Base-by-base conservation (phyloP, 2,329 filamentous ascomycete species). In the Aureobasidium sp. region DNA sequence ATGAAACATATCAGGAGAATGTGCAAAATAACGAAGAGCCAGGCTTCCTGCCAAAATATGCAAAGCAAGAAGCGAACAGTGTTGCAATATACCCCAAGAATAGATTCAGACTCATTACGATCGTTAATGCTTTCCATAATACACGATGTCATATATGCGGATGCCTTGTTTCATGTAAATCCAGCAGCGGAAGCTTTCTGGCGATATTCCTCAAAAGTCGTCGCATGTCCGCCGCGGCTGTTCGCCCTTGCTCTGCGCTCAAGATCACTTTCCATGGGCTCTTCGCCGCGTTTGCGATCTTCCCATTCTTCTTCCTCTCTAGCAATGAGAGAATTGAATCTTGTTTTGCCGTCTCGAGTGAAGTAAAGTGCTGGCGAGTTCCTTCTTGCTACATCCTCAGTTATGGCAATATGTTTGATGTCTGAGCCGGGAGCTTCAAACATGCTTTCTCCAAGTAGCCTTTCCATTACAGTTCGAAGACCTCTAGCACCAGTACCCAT, bases 401-500 rank as follows among this genome's bases (percentile, higher is more conserved):
- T 80, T 56, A 81, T 69, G 27, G 80, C 72, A 10, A 80, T 74
- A 62, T 78, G 75, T 65, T 77, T 78, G 37, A 77, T 73, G 6
- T 71, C 73, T 26, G 72, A 75, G 3, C 78, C 78, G 13, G 79
- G 79, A 29, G 76, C 73, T 62, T 80, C 78, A 64, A 78, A 81
- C 74, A 80, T 80, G 53, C 70, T 68, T 64, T 79, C 72, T 55
- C 73, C 72, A 5, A 81, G 72, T 47, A 81, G 64, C 23, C 78
- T 70, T 64, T 81, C 79, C 65, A 80, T 73, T 15, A 81, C 78
- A 2, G 78, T 79, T 2, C 77, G 74, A 20, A 81, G 67, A 2
- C 76, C 79, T 32, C 79, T 72, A 1, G 79, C 79, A 3, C 94
- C 94, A 0, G 93, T 97, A 1, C 84, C 85, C 81, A 87, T 87